phyloP scores from a whole-genome alignment of 1,284 basidiomycete species.

The Cutaneotrichosporon spelunceum region DNA sequence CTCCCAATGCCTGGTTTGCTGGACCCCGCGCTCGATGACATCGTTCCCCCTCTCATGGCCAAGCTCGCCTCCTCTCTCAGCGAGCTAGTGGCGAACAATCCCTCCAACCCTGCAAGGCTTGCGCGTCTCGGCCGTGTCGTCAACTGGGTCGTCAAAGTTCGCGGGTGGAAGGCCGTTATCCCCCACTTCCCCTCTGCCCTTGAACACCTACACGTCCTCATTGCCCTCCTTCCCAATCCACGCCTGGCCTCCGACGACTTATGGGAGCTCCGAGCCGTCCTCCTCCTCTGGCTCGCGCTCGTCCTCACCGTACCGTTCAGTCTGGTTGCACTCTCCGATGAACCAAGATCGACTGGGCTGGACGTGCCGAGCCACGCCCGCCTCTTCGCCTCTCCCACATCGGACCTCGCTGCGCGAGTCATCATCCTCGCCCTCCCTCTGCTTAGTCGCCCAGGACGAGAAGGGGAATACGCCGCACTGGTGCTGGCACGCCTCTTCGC shows the following conservation, averaged over 20 bases:
- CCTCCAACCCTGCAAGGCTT: conserved; percentile 53
- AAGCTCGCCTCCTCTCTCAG: conserved; percentile 63
- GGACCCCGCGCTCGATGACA: conserved; percentile 86
- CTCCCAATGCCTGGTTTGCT: conserved; percentile 91
- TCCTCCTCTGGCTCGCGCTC: conserved; percentile 88
- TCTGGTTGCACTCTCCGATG: conserved; percentile 66
- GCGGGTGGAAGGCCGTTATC: conserved; percentile 89
- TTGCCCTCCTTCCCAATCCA: conserved; percentile 58
- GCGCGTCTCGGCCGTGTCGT: conserved; percentile 63
- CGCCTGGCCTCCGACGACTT: conserved; percentile 33
- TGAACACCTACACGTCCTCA: conserved; percentile 69
- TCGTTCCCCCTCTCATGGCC: conserved; percentile 73
- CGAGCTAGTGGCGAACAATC: neutral
- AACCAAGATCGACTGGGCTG: conserved; percentile 52
- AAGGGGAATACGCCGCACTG: conserved; percentile 47
- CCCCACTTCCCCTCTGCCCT: conserved; percentile 90
- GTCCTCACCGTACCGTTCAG: conserved; percentile 94
- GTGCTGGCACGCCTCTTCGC: conserved; percentile 48
- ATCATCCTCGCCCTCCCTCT: conserved; percentile 37
- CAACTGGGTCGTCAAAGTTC: conserved; percentile 80
- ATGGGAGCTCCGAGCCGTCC: conserved; percentile 81
- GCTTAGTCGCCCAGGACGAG: conserved; percentile 45
- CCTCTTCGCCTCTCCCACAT: conserved; percentile 62
- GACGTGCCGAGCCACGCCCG: conserved; percentile 64
- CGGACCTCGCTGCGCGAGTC: conserved; percentile 61